These are phyloP conservation scores for Quercus phellos DNA, from an alignment of 331 rosid genomes.

Conservation along the genomic window DNA sequence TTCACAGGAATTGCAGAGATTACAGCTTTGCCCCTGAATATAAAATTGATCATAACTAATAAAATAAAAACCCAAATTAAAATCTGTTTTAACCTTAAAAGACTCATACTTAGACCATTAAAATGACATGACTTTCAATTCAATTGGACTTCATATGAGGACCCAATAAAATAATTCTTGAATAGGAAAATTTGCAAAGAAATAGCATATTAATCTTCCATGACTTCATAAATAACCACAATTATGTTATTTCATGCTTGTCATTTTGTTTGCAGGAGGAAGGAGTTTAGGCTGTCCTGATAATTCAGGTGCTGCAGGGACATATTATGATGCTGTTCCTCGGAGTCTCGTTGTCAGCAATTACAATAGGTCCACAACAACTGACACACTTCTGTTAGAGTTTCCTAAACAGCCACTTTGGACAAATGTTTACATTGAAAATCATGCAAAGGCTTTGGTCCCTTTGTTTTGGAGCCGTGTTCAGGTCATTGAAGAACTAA, in stretches of 20 bases:
- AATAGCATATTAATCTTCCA: no score
- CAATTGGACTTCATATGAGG: no score
- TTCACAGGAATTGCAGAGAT: no score
- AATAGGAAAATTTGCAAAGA: no score
- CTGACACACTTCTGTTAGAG: slow-evolving; percentile 88
- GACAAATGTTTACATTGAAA: slow-evolving; percentile 88
- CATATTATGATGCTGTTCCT: slow-evolving; percentile 94
- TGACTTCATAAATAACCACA: not conserved
- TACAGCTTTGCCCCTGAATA: no score
- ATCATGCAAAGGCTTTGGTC: slow-evolving; percentile 88
- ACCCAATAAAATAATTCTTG: no score
- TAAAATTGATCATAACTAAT: no score
- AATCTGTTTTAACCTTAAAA: no score
- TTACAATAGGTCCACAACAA: slow-evolving; percentile 72
- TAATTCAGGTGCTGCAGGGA: slow-evolving; percentile 95
- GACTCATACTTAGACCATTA: no score
- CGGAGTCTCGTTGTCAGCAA: slow-evolving; percentile 77
- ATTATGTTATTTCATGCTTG: slow-evolving; percentile 8
- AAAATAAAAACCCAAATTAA: no score
- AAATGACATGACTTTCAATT: no score
- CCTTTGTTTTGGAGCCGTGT: slow-evolving; percentile 99
- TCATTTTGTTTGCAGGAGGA: slow-evolving; percentile 63
- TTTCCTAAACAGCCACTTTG: slow-evolving; percentile 86
- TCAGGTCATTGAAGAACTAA: slow-evolving; percentile 63
- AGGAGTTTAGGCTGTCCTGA: slow-evolving; percentile 70